phyloP scores from a whole-genome alignment of 2,329 filamentous ascomycete genomes.

The Cladosporium sp. region DNA sequence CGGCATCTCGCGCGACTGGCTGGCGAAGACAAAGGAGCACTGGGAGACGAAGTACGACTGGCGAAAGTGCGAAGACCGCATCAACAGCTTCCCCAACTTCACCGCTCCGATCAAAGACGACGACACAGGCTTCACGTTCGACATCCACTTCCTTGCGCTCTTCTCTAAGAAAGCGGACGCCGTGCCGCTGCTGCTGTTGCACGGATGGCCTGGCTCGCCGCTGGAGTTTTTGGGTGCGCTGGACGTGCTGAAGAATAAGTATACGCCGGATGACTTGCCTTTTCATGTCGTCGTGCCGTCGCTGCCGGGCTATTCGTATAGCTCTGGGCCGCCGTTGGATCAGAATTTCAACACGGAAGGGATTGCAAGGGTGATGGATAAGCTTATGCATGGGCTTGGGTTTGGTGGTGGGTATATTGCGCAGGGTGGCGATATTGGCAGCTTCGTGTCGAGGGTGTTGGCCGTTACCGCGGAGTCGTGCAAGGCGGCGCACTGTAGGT shows the following conservation, averaged over 20 bases:
- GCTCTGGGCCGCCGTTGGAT: constrained; percentile 42
- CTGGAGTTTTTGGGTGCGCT: constrained; percentile 52
- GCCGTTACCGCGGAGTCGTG: constrained; percentile 40
- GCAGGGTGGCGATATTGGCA: constrained; percentile 54
- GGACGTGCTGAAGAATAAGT: constrained; percentile 40
- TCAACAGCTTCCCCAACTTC: constrained; percentile 49
- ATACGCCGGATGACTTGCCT: constrained; percentile 45
- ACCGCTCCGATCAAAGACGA: constrained; percentile 37
- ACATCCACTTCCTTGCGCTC: constrained; percentile 49
- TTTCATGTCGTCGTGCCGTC: constrained; percentile 54
- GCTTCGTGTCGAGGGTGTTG: constrained; percentile 38
- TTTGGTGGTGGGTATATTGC: constrained; percentile 47
- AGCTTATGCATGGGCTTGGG: constrained; percentile 48
- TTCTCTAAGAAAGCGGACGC: constrained; percentile 48
- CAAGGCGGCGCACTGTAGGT: constrained; percentile 36
- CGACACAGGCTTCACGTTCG: constrained; percentile 28
- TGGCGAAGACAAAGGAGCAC: constrained; percentile 31
- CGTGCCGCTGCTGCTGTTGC: constrained; percentile 46
- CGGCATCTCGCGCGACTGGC: constrained; percentile 44
- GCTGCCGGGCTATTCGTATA: constrained; percentile 50
- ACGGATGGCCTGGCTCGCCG: constrained; percentile 51
- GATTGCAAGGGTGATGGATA: constrained; percentile 42
- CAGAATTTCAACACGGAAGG: constrained; percentile 38
- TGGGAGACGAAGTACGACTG: constrained; percentile 46
- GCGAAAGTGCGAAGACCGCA: constrained; percentile 36